Conservation (phyloP, 495 filamentous ascomycete species). For the Penicillium tannophilum region DNA sequence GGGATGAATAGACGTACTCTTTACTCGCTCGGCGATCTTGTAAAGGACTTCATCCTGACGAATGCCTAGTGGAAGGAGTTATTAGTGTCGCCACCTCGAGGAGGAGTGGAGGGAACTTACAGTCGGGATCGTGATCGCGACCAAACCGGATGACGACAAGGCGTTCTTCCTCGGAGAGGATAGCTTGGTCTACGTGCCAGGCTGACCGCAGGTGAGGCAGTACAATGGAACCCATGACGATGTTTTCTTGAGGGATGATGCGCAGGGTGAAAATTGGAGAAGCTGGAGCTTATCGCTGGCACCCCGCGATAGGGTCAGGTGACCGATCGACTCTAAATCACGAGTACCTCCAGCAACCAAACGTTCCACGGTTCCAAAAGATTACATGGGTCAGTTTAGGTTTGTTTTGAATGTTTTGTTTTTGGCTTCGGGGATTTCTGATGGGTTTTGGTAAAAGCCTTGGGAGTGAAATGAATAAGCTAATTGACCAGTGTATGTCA, state of each 20-base stretch:
- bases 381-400: too few species aligned
- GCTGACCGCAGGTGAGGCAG: constrained; percentile 90
- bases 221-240: constrained; percentile 83
- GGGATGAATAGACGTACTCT: constrained; percentile 32
- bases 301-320: constrained; percentile 28
- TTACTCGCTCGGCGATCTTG: constrained; percentile 57
- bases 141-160: constrained; percentile 96
- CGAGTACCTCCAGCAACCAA: too few species aligned
- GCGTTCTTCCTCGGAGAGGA: constrained; percentile 89
- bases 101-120: constrained; percentile 22
- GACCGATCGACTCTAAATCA: constrained; percentile 13
- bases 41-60: constrained; percentile 93
- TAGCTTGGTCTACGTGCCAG: constrained; percentile 96
- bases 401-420: too few species aligned
- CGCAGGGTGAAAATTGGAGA: constrained; percentile 6
- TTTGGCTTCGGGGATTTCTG: too few species aligned
- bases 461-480: neutral
- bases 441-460: too few species aligned
- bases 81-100: constrained; percentile 20
- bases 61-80: constrained; percentile 57
- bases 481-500: neutral
- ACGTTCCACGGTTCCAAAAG: too few species aligned
- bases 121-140: constrained; percentile 72
- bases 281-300: constrained; percentile 25
- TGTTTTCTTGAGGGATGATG: constrained; percentile 8